These are phyloP conservation scores for Suhomyces kunorum DNA, from an alignment of 1,139 yeast genomes.

Conservation along the genomic window DNA sequence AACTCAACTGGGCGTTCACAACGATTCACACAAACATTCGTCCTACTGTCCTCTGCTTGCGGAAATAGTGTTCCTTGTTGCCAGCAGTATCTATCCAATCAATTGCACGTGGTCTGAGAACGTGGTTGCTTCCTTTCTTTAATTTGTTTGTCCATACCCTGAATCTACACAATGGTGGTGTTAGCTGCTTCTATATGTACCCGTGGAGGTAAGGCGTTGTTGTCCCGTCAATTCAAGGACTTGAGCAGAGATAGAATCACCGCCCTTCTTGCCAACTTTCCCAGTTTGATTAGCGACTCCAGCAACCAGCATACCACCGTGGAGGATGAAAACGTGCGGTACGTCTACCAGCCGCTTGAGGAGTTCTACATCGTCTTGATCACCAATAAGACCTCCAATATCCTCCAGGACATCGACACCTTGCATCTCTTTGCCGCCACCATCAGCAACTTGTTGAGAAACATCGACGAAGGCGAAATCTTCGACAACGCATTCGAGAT, in stretches of 20 bases:
- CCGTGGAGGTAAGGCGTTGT: slow-evolving; percentile 89
- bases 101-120: slow-evolving; percentile 3
- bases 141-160: neutral
- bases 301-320: slow-evolving; percentile 90
- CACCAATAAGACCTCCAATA: slow-evolving; percentile 89
- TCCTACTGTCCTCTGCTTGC: neutral
- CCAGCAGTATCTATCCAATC: slow-evolving; percentile 1
- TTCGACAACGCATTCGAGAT: slow-evolving; percentile 85
- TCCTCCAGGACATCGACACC: slow-evolving; percentile 92
- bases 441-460: slow-evolving; percentile 71
- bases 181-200: slow-evolving; percentile 96
- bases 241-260: slow-evolving; percentile 84
- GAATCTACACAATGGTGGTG: slow-evolving; percentile 34
- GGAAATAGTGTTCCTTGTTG: slow-evolving; percentile 1
- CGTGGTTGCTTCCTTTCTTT: neutral
- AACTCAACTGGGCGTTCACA: slow-evolving; percentile 9
- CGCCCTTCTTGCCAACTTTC: slow-evolving; percentile 82
- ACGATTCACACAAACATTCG: slow-evolving; percentile 5
- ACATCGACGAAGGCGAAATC: slow-evolving; percentile 80
- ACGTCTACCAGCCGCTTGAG: slow-evolving; percentile 94
- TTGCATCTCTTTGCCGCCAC: slow-evolving; percentile 83
- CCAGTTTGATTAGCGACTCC: slow-evolving; percentile 69
- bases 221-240: slow-evolving; percentile 91
- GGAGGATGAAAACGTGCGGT: slow-evolving; percentile 90
- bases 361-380: slow-evolving; percentile 89